phyloP scores from a whole-genome alignment of 129 eudicot species.

The Flaveria linearis region DNA sequence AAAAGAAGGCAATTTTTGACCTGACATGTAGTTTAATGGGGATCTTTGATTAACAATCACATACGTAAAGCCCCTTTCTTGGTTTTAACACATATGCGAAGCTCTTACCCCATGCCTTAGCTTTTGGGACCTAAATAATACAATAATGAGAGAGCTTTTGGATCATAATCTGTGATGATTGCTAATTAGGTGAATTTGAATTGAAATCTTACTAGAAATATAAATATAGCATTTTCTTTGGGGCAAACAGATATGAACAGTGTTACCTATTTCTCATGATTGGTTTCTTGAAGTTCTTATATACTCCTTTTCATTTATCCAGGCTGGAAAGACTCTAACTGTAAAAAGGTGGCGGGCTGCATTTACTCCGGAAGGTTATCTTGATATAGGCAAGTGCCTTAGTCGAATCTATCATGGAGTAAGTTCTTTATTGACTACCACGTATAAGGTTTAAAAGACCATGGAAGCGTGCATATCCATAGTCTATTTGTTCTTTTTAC shows the following conservation, averaged over 20 bases:
- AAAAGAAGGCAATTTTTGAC: slow-evolving; percentile 12
- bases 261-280: not conserved
- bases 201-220: not conserved
- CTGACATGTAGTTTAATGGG: slow-evolving; percentile 12
- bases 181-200: slow-evolving; percentile 16
- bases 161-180: slow-evolving; percentile 3
- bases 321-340: slow-evolving; percentile 93
- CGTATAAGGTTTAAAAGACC: slow-evolving; percentile 4
- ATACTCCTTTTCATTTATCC: slow-evolving; percentile 17
- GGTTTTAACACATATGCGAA: no score
- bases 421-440: slow-evolving; percentile 35
- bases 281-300: slow-evolving; percentile 22
- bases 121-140: not conserved
- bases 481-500: not conserved
- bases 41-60: not conserved
- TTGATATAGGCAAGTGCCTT: slow-evolving; percentile 89
- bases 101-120: no score
- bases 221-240: not conserved
- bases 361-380: slow-evolving; percentile 75
- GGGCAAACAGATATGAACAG: not conserved
- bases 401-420: slow-evolving; percentile 86
- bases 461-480: slow-evolving; percentile 3
- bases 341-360: slow-evolving; percentile 87
- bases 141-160: not conserved
- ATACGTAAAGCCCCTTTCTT: not conserved